These are phyloP conservation scores for Trichoderma sp. DNA, from an alignment of 2,329 filamentous ascomycete species.

Conservation along the genomic window DNA sequence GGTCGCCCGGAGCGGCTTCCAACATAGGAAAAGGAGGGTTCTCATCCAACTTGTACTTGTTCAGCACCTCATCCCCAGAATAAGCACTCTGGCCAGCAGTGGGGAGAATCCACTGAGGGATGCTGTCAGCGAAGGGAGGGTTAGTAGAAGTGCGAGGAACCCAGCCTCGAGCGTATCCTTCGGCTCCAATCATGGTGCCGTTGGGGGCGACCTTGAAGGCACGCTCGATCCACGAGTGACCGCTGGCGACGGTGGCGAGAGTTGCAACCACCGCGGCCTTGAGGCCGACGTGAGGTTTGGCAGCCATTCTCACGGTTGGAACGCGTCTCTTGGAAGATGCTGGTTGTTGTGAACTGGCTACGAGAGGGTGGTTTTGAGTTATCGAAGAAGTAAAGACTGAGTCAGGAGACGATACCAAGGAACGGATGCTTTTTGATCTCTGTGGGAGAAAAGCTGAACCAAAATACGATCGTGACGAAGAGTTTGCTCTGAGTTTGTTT, in stretches of 20 bases:
- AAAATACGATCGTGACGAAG: conserved; percentile 14
- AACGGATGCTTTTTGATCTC: conserved; percentile 19
- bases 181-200: conserved; percentile 66
- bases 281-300: conserved; percentile 22
- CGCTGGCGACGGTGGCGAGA: conserved; percentile 35
- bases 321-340: conserved; percentile 18
- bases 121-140: conserved; percentile 54
- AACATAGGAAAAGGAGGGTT: conserved; percentile 61
- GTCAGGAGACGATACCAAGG: conserved; percentile 2
- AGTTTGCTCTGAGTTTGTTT: background rate
- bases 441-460: conserved; percentile 17
- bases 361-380: background rate
- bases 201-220: conserved; percentile 68
- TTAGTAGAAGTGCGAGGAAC: conserved; percentile 50
- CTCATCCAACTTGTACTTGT: conserved; percentile 34
- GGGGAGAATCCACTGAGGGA: conserved; percentile 64
- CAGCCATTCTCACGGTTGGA: background rate
- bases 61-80: conserved; percentile 53
- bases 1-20: conserved; percentile 56
- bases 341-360: background rate
- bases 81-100: conserved; percentile 61
- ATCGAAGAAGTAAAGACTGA: conserved; percentile 11
- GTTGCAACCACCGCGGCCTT: conserved; percentile 31
- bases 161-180: conserved; percentile 75
- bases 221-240: conserved; percentile 83